These are phyloP conservation scores for Noccaea caerulescens DNA, from an alignment of 345 rosid species.

Conservation along the genomic window DNA sequence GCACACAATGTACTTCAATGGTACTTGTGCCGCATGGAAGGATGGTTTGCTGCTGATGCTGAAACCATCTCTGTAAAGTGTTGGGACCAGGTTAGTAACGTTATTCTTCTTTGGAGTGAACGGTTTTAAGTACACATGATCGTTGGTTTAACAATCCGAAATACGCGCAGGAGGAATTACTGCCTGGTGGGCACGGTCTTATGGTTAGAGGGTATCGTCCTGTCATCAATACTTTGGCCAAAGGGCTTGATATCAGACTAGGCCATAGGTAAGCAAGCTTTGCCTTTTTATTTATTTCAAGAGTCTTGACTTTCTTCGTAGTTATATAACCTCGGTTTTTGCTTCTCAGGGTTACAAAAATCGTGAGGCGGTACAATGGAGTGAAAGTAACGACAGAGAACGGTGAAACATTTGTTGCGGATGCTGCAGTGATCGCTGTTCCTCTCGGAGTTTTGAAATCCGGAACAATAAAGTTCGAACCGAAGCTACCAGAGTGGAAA, in stretches of 20 bases:
- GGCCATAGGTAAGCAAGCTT: constrained; percentile 63
- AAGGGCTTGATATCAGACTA: constrained; percentile 88
- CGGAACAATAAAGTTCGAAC: constrained; percentile 66
- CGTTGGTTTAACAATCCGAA: not conserved
- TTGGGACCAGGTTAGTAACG: constrained; percentile 77
- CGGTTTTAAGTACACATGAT: not conserved
- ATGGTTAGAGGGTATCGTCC: constrained; percentile 99
- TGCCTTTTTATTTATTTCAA: not conserved
- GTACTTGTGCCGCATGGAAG: constrained; percentile 99
- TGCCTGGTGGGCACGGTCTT: constrained; percentile 97
- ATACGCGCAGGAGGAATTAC: constrained; percentile 71
- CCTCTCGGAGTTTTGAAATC: constrained; percentile 94
- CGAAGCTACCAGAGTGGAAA: constrained; percentile 91
- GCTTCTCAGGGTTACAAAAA: constrained; percentile 65
- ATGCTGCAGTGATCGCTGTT: constrained; percentile 78
- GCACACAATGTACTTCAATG: constrained; percentile 87
- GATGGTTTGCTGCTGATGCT: constrained; percentile 99
- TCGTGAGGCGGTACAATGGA: constrained; percentile 69
- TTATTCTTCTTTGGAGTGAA: not conserved
- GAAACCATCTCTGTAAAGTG: constrained; percentile 82
- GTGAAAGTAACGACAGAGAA: constrained; percentile 80
- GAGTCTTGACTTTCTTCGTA: not conserved
- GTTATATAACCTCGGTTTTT: constrained; percentile 11
- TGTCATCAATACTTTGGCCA: constrained; percentile 90
- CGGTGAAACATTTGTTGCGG: constrained; percentile 73